Percentiles rank a stretch among this genome's conserved stretches.
phyloP scores from a whole-genome alignment of 495 filamentous ascomycete genomes.

The Hapsidospora chrysogenum region DNA sequence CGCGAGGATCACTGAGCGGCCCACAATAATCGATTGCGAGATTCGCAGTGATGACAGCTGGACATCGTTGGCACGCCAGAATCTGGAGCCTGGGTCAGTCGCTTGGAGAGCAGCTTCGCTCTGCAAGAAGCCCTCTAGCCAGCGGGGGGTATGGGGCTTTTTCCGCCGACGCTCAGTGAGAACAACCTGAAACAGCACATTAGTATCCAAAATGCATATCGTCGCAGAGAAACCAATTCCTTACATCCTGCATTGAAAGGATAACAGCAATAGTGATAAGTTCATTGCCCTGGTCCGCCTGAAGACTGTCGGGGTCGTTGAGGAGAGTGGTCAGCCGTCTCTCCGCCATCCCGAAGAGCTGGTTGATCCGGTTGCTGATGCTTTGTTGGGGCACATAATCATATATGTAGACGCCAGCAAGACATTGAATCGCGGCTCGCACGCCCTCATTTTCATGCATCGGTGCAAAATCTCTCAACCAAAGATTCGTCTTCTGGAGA shows the following conservation, averaged over 20 bases:
- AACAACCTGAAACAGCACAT: background rate
- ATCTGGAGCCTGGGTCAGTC: background rate
- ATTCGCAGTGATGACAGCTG: constrained; percentile 1
- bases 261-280: background rate
- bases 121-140: background rate
- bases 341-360: background rate
- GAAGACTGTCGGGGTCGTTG: background rate
- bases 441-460: background rate
- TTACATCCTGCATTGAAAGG: constrained; percentile 1
- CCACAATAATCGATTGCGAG: constrained; percentile 1
- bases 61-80: background rate
- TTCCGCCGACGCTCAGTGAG: constrained; percentile 1
- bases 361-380: background rate
- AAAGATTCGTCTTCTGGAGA: background rate
- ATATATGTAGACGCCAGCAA: constrained; percentile 1
- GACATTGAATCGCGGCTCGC: background rate
- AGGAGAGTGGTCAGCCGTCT: background rate
- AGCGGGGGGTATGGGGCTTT: background rate
- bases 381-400: background rate
- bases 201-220: no score
- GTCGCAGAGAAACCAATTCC: background rate
- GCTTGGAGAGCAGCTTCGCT: background rate
- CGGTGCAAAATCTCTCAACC: background rate
- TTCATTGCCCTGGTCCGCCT: background rate
- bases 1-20: background rate